Base-by-base conservation (phyloP, 805 yeast species). In the Cyberlindnera amylophila region DNA sequence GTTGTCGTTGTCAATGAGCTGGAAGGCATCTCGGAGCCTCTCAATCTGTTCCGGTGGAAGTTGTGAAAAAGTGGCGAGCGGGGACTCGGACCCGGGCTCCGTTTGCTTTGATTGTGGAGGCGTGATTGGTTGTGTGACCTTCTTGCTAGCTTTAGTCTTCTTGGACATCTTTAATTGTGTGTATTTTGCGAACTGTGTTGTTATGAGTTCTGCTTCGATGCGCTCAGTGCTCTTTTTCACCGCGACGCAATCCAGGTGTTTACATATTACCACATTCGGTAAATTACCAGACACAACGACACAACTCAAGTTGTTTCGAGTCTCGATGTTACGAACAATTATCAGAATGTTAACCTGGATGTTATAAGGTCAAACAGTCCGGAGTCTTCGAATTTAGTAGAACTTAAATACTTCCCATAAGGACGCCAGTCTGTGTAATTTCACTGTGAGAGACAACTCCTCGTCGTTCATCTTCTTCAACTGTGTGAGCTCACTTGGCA, bases 1-100 rank as follows among this genome's bases (percentile, higher is more conserved):
- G 19, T 82, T 79, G 47, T 90, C 91, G 29, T 83, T 83, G 57
- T 90, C 96, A 7, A 90, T 77, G 52, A 86, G 61, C 23, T 86
- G 79, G 61, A 89, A 90, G 1, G 93, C 80, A 51, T 86, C 84
- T 43, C 86, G 72, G 42, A 85, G 69, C 49, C 75, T 82, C 13
- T 77, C 67, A 19, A 86, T 77, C 55, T 86, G 87, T 27, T 72
- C 79, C 41, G 77, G 73, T 5, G 81, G 71, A 15, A 87, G 72
- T 68, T 35, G 64, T 61, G 47, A 66, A 61, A 38, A 58, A 7
- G 38, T 35, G 18, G 27, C n/a, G 13, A 36, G n/a, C 17, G 39
- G 12, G n/a, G 41, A 14, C 34, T 32, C 34, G 24, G 17, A 6
- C 32, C 18, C 14, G 23, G 16, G 23, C 11, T 16, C 21, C 3